Percentiles rank a stretch among this genome's conserved stretches.
Evolutionary conservation across 2,329 filamentous ascomycete species (phyloP).

Genomic region (Aureobasidium zeae): DNA sequence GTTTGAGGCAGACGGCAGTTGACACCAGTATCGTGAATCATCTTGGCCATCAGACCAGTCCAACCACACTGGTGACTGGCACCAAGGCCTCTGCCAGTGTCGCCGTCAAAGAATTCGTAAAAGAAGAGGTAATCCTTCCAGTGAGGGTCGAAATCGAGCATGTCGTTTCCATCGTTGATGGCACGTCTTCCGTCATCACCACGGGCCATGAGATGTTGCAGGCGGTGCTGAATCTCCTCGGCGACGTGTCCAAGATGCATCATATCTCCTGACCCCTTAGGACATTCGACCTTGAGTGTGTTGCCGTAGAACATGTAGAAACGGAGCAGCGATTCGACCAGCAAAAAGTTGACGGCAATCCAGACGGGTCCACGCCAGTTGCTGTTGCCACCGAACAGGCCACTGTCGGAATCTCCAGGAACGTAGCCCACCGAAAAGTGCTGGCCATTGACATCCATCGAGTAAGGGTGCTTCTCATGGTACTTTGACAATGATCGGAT

Average conservation of each 20-base stretch:
- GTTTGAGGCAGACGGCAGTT: slow-evolving; percentile 89
- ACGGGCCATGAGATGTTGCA: slow-evolving; percentile 83
- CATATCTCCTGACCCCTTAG: slow-evolving; percentile 82
- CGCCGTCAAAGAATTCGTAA: slow-evolving; percentile 95
- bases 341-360: slow-evolving; percentile 90
- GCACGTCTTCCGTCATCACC: slow-evolving; percentile 79
- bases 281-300: slow-evolving; percentile 81
- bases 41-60: slow-evolving; percentile 89
- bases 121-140: slow-evolving; percentile 96
- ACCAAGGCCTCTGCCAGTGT: slow-evolving; percentile 78
- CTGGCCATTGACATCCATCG: slow-evolving; percentile 93
- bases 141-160: slow-evolving; percentile 80
- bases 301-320: slow-evolving; percentile 96
- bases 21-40: slow-evolving; percentile 93
- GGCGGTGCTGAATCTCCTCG: slow-evolving; percentile 86
- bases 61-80: slow-evolving; percentile 93
- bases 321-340: slow-evolving; percentile 87
- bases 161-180: slow-evolving; percentile 75
- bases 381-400: slow-evolving; percentile 91
- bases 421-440: slow-evolving; percentile 81
- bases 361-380: slow-evolving; percentile 95
- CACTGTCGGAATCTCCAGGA: slow-evolving; percentile 91
- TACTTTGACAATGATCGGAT: slow-evolving; percentile 87
- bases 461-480: slow-evolving; percentile 81
- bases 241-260: slow-evolving; percentile 95